A percentile compares a stretch with the other conserved stretches of the same genome.
phyloP scores from a whole-genome alignment of 805 yeast genomes.

The Saccharomycopsis olivae region DNA sequence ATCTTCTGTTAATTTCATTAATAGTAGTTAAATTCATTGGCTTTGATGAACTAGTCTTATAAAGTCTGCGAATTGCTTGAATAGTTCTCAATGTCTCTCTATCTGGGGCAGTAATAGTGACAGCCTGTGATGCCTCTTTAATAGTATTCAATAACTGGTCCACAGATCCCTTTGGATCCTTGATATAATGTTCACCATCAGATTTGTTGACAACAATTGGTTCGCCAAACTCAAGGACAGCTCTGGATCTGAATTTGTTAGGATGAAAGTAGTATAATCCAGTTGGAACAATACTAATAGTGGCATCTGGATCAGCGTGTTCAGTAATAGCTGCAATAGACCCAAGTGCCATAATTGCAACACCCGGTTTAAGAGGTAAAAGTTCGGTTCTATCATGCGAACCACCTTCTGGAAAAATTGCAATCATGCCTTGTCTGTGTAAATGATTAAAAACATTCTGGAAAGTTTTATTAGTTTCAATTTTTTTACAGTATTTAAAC shows the following conservation, averaged over 20 bases:
- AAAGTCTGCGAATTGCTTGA: slow-evolving; percentile 85
- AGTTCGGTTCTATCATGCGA: slow-evolving; percentile 91
- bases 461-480: slow-evolving; percentile 80
- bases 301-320: slow-evolving; percentile 48
- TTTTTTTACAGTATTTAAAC: slow-evolving; percentile 69
- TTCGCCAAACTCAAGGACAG: slow-evolving; percentile 88
- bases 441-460: slow-evolving; percentile 77
- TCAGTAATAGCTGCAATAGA: slow-evolving; percentile 50
- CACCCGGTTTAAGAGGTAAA: slow-evolving; percentile 92
- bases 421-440: slow-evolving; percentile 70
- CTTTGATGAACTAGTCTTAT: slow-evolving; percentile 63
- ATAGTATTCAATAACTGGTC: slow-evolving; percentile 58
- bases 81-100: slow-evolving; percentile 82
- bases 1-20: slow-evolving; percentile 83
- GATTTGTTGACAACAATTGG: slow-evolving; percentile 61
- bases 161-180: slow-evolving; percentile 63
- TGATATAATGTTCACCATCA: slow-evolving; percentile 53
- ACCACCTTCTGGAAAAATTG: slow-evolving; percentile 97
- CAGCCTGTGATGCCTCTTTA: slow-evolving; percentile 66
- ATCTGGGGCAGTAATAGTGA: slow-evolving; percentile 82
- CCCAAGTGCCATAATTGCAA: slow-evolving; percentile 95
- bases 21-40: slow-evolving; percentile 66
- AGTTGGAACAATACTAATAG: slow-evolving; percentile 86
- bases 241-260: slow-evolving; percentile 89
- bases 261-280: slow-evolving; percentile 97